phyloP scores from a whole-genome alignment of 176 grass and related monocot species.

The Sorghum bicolor region DNA sequence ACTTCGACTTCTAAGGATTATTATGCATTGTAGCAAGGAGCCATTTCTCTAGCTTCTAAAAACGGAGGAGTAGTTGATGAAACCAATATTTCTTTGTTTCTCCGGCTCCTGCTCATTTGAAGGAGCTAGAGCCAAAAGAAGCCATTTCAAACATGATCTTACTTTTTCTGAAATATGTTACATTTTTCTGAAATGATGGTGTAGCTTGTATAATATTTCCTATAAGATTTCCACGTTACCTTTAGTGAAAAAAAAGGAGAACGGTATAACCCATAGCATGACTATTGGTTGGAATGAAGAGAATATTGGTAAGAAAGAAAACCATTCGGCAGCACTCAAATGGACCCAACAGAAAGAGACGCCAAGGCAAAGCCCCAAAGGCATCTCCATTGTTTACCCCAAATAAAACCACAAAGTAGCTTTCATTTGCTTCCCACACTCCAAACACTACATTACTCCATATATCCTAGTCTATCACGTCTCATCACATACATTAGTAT shows the following conservation, averaged over 20 bases:
- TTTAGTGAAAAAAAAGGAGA: background rate
- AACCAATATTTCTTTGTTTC: too few relatives aligned
- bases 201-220: background rate
- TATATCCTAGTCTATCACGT: background rate
- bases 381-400: background rate
- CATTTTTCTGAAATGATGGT: background rate
- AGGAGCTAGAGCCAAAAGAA: background rate
- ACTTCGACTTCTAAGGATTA: background rate
- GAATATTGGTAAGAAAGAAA: too few relatives aligned
- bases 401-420: background rate
- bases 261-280: background rate
- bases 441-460: background rate
- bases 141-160: background rate
- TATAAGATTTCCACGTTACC: background rate
- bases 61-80: background rate
- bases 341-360: background rate
- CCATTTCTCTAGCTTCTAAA: background rate
- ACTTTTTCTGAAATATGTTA: too few relatives aligned
- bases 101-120: background rate
- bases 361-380: background rate
- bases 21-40: background rate
- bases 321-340: too few relatives aligned
- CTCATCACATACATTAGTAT: background rate
- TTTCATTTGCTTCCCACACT: slow-evolving; percentile 10
- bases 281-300: background rate